These are phyloP conservation scores for Cladosporium sp. DNA, from an alignment of 2,329 filamentous ascomycete species.

Conservation along the genomic window DNA sequence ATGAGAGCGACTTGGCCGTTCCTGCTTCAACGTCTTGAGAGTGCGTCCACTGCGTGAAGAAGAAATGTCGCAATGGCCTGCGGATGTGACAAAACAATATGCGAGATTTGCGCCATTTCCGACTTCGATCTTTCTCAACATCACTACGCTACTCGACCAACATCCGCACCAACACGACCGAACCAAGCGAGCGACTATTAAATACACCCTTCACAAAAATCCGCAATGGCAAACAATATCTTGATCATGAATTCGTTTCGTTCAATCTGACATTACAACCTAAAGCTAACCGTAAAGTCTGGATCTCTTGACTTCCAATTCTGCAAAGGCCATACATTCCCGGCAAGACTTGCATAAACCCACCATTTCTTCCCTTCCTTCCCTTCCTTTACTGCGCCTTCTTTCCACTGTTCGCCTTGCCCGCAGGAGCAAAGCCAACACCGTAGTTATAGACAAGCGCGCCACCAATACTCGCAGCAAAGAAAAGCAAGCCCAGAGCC, in stretches of 20 bases:
- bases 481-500: conserved; percentile 33
- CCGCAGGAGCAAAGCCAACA: conserved; percentile 36
- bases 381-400: conserved; percentile 20
- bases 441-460: conserved; percentile 43
- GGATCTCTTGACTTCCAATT: too few relatives aligned
- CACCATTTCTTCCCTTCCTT: too few relatives aligned
- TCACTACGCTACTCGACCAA: too few relatives aligned
- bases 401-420: conserved; percentile 23
- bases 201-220: too few relatives aligned
- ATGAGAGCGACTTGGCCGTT: conserved; percentile 14
- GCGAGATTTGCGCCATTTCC: too few relatives aligned
- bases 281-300: neutral
- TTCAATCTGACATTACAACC: conserved; percentile 1
- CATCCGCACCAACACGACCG: too few relatives aligned
- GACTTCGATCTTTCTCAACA: too few relatives aligned
- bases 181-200: too few relatives aligned
- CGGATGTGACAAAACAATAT: too few relatives aligned
- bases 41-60: neutral
- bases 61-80: neutral
- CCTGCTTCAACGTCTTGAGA: conserved; percentile 8
- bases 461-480: conserved; percentile 42
- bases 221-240: too few relatives aligned
- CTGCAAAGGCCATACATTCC: too few relatives aligned
- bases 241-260: neutral
- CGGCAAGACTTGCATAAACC: too few relatives aligned